Evolutionary conservation across 352 stramenopile genomes (phyloP).

Genomic region (Elongisporangium prolatum): DNA sequence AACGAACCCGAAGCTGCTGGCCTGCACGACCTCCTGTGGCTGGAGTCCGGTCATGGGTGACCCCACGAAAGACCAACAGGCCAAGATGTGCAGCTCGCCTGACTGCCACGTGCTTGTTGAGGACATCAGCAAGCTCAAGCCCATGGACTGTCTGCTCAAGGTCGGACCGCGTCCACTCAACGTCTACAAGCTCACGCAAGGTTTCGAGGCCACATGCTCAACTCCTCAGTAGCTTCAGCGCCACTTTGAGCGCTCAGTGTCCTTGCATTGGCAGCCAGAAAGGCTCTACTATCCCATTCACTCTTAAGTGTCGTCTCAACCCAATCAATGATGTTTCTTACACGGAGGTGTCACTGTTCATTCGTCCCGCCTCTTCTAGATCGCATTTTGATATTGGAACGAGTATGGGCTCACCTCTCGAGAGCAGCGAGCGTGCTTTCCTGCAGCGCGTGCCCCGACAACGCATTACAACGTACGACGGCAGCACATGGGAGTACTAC

Average conservation of each 20-base stretch:
- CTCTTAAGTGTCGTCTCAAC: not conserved
- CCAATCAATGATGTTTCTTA: not conserved
- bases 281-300: not conserved
- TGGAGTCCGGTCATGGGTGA: not conserved
- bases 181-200: not conserved
- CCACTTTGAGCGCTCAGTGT: too few species aligned
- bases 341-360: not conserved
- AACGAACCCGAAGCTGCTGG: not conserved
- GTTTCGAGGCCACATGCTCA: not conserved
- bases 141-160: not conserved
- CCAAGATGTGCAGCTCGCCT: not conserved
- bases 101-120: not conserved
- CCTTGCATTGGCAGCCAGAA: too few species aligned
- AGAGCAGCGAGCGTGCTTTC: constrained; percentile 45
- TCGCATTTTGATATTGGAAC: not conserved
- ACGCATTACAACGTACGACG: constrained; percentile 72
- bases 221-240: not conserved
- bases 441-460: constrained; percentile 55
- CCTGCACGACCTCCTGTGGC: not conserved
- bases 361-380: not conserved
- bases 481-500: constrained; percentile 75
- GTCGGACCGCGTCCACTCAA: not conserved
- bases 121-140: not conserved
- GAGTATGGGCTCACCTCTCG: not conserved
- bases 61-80: not conserved